phyloP scores from a whole-genome alignment of 2,329 filamentous ascomycete genomes.

The Aspergillus carbonarius region DNA sequence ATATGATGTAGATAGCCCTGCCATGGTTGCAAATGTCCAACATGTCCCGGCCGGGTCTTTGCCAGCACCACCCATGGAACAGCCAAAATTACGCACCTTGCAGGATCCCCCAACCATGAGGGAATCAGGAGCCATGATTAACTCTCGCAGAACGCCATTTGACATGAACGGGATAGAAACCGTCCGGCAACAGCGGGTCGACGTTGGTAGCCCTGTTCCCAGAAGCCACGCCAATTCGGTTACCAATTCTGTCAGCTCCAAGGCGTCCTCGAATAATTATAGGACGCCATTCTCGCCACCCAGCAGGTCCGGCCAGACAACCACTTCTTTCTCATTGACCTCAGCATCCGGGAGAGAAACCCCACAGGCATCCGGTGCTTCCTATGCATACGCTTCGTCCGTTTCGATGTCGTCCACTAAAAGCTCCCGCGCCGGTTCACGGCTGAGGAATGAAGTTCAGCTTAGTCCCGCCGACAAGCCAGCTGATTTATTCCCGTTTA shows the following conservation, averaged over 20 bases:
- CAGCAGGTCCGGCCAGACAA: constrained; percentile 43
- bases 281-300: constrained; percentile 42
- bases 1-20: constrained; percentile 84
- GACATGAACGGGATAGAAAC: constrained; percentile 66
- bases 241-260: constrained; percentile 61
- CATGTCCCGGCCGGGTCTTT: constrained; percentile 77
- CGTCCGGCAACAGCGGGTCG: constrained; percentile 61
- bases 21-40: constrained; percentile 83
- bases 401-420: constrained; percentile 50
- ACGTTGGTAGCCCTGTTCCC: constrained; percentile 67
- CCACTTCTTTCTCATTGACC: constrained; percentile 47
- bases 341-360: constrained; percentile 36
- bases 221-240: constrained; percentile 61
- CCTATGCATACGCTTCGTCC: constrained; percentile 43
- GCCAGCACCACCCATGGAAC: constrained; percentile 79
- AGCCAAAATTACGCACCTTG: constrained; percentile 40
- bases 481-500: constrained; percentile 82
- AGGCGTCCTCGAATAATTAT: constrained; percentile 51
- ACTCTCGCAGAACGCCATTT: constrained; percentile 71
- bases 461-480: constrained; percentile 73
- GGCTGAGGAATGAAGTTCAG: constrained; percentile 75
- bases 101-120: constrained; percentile 57
- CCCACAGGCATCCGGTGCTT: constrained; percentile 41
- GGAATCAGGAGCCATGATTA: constrained; percentile 71
- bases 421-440: constrained; percentile 56